Percentiles rank a stretch among this genome's conserved stretches.
Evolutionary conservation across 208 protist species (phyloP).

Genomic region (Tritrichomonas foetus): DNA sequence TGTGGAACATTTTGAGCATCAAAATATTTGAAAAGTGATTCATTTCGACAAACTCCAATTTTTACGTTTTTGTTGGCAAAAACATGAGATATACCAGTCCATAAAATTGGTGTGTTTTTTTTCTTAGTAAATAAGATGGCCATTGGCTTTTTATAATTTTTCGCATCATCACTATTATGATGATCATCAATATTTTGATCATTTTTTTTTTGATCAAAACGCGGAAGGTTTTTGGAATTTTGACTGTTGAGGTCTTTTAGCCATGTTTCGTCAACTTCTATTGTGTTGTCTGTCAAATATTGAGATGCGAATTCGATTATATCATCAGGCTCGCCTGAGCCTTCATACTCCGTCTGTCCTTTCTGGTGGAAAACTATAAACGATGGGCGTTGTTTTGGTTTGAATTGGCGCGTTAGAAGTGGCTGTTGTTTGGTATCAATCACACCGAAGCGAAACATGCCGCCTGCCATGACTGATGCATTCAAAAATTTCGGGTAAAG

Average conservation of each 20-base stretch:
- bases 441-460: background rate
- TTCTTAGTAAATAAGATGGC: background rate
- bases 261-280: background rate
- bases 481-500: background rate
- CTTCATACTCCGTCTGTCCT: background rate
- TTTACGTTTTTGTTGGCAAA: background rate
- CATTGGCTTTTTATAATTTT: background rate
- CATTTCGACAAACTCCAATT: background rate
- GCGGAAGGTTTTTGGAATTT: too few relatives aligned
- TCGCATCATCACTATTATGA: too few relatives aligned
- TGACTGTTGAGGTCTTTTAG: background rate
- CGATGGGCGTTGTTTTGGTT: background rate
- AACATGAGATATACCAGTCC: background rate
- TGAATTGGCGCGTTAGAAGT: background rate
- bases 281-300: background rate
- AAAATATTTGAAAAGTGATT: background rate
- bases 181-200: too few relatives aligned
- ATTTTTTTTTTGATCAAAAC: too few relatives aligned
- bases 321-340: background rate
- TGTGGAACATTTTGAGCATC: background rate
- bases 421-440: background rate
- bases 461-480: background rate
- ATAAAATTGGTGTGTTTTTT: background rate
- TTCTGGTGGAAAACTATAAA: background rate
- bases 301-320: background rate